Evolutionary conservation across 129 eudicot species (phyloP), one percentile per base, ranked within the genome.

Genomic region (Escallonia herrerae): DNA sequence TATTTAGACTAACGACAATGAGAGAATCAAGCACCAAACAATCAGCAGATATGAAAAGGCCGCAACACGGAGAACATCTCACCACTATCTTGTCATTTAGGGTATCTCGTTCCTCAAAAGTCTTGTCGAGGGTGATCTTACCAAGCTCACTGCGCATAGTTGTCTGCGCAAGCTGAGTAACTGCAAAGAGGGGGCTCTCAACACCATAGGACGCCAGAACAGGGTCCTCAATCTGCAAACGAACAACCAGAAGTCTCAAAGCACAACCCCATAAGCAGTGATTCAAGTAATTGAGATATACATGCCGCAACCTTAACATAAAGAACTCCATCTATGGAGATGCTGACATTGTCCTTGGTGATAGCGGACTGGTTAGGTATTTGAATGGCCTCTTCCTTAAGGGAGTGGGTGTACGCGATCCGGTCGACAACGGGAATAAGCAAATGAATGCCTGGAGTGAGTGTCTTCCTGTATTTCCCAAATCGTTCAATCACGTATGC

Each of bases 91-190:
- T 88, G 14, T 74, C 89, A 68, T 88, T 93, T 52, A 93, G 70
- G 1, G 96, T 89, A 67, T 86, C 96, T 65, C 99, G 78, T 68
- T 93, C 99, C 81, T 88, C 96, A 74, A 93, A 93, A 3, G 96
- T 89, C 78, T 93, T 89, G 79, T 93, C 99, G 12, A 82, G 78
- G 2, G 95, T 86, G 72, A 93, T 89, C 70, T 93, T 93, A 65
- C 99, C 96, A 56, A 93, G 86, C 72, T 86, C 96, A 81, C 99
- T 93, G n/a, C 96, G 89, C 99, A 93, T 93, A 47, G 95, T 86
- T 15, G 96, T 89, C 75, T 93, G 99, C 7, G 99, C 96, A 33
- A 93, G 91, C 74, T 89, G 99, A 70, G 82, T 83, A 42, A 93
- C 91, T 1, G 96, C 99, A 79, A 74, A 86, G 9, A 89, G 69